Conservation (phyloP, 176 grass and related monocot species). For the Eremochloa ophiuroides region DNA sequence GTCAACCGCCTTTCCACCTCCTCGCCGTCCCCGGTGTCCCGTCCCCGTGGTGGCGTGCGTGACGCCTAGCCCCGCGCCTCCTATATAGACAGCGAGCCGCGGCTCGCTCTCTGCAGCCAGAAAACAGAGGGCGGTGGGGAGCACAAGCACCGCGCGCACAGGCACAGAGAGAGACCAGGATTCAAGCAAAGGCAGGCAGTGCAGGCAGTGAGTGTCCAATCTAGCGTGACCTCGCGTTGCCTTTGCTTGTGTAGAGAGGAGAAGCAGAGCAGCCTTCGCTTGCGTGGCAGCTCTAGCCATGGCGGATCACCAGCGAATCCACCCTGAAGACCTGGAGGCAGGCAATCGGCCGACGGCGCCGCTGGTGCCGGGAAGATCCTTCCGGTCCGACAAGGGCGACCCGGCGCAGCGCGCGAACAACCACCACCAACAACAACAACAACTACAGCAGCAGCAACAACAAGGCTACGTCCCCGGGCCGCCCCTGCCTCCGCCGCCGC, state of each 20-base stretch:
- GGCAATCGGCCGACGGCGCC: conserved; percentile 36
- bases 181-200: neutral
- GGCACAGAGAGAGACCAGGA: neutral
- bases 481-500: conserved; percentile 17
- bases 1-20: conserved; percentile 31
- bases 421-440: neutral
- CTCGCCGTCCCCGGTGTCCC: neutral
- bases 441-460: neutral
- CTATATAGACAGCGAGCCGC: conserved; percentile 27
- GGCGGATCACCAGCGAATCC: conserved; percentile 80
- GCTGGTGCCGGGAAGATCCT: conserved; percentile 34
- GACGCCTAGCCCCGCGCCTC: neutral
- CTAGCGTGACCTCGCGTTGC: neutral
- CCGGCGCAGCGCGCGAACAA: neutral
- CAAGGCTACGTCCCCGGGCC: neutral
- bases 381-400: conserved; percentile 60
- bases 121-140: neutral
- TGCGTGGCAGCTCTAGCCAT: neutral
- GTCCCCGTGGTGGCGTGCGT: neutral
- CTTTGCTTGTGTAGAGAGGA: neutral
- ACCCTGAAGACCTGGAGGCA: conserved; percentile 75
- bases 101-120: neutral
- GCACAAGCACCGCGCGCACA: neutral
- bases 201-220: no score
- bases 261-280: neutral